Conservation (phyloP, 306 rosid genomes). For the Rosa chinensis region DNA sequence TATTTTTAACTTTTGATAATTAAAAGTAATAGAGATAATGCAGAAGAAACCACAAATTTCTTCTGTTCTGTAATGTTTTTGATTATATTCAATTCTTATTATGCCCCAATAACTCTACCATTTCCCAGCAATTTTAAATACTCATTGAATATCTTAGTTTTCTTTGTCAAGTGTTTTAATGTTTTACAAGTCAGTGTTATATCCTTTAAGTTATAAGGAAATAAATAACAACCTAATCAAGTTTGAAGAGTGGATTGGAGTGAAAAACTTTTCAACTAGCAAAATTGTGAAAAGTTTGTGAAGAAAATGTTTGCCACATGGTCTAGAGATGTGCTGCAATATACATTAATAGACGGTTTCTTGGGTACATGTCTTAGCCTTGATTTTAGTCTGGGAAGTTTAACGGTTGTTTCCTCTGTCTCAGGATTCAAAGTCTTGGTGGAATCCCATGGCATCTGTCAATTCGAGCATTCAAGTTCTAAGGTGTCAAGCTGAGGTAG, state of each 20-base stretch:
- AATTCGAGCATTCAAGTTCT: slow-evolving; percentile 43
- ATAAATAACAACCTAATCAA: not conserved
- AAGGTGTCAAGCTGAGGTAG: slow-evolving; percentile 63
- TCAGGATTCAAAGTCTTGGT: slow-evolving; percentile 73
- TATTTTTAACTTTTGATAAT: not conserved
- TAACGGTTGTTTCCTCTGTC: slow-evolving; percentile 12
- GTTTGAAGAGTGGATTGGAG: not conserved
- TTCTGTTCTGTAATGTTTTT: not conserved
- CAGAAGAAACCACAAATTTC: not conserved
- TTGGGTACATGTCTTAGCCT: not conserved
- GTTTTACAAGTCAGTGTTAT: not conserved
- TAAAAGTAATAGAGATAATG: not conserved
- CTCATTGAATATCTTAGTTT: not conserved
- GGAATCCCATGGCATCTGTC: slow-evolving; percentile 48
- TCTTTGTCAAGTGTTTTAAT: not conserved
- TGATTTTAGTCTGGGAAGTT: not conserved
- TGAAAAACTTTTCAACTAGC: not conserved
- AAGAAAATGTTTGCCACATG: not conserved
- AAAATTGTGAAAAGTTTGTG: no score
- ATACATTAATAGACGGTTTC: not conserved
- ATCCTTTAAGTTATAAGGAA: not conserved
- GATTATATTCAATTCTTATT: not conserved
- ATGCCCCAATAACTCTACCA: not conserved
- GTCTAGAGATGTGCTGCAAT: not conserved
- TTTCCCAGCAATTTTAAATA: not conserved